phyloP scores from a whole-genome alignment of 106 monocot species.

The Dendrobium nobile region DNA sequence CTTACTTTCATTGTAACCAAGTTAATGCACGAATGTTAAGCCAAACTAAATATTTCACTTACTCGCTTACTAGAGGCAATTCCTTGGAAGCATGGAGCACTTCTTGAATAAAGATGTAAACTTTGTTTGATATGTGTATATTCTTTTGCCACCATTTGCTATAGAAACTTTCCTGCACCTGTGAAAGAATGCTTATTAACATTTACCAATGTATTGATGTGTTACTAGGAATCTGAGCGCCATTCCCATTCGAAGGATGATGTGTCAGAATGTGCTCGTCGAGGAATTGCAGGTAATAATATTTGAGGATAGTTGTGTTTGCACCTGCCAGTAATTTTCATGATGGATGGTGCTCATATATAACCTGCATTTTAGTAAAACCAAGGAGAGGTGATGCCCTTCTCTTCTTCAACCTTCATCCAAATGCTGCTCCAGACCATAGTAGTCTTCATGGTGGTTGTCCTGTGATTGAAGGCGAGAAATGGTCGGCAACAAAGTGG shows the following conservation, averaged over 20 bases:
- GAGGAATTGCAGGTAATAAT: constrained; percentile 66
- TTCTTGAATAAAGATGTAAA: no score
- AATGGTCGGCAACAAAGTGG: constrained; percentile 99
- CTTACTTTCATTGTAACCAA: neutral
- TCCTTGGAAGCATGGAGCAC: neutral
- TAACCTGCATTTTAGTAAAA: constrained; percentile 49
- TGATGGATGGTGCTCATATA: neutral
- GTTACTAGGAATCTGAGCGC: neutral
- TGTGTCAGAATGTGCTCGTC: constrained; percentile 76
- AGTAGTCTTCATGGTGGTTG: constrained; percentile 84
- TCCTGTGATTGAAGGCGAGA: constrained; percentile 85
- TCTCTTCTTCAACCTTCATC: constrained; percentile 86
- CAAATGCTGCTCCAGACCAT: constrained; percentile 60
- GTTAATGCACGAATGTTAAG: neutral
- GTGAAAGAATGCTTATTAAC: neutral
- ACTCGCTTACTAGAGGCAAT: no score
- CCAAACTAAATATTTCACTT: no score
- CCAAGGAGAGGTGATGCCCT: constrained; percentile 87
- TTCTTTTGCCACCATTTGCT: neutral
- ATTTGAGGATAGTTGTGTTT: neutral
- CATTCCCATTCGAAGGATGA: constrained; percentile 27
- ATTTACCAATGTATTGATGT: neutral
- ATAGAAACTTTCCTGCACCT: neutral
- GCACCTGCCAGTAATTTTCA: neutral
- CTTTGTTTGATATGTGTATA: no score